Conservation (phyloP, 1,284 basidiomycete species). For the Termitomyces sp. region DNA sequence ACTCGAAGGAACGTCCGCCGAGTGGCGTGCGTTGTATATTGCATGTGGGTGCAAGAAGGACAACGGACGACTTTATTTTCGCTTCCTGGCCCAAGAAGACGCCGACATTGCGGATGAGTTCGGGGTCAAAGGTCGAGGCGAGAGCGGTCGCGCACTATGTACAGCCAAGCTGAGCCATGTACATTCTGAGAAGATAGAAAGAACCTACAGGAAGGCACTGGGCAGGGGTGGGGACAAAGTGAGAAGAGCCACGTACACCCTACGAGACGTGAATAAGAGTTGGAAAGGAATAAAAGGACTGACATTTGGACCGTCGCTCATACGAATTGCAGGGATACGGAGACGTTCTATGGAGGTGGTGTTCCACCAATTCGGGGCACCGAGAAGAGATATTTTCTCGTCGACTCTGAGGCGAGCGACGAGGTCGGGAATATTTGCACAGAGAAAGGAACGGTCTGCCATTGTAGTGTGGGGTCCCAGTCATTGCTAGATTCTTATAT, state of each 20-base stretch:
- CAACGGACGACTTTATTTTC: constrained; percentile 57
- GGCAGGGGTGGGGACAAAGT: constrained; percentile 56
- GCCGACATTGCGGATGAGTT: constrained; percentile 50
- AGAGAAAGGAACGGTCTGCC: constrained; percentile 41
- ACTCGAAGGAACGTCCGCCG: constrained; percentile 64
- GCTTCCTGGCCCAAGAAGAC: constrained; percentile 56
- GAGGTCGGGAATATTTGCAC: constrained; percentile 47
- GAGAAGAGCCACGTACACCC: constrained; percentile 65
- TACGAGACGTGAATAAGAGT: constrained; percentile 21
- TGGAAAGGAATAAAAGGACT: constrained; percentile 2
- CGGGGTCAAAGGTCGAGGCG: constrained; percentile 58
- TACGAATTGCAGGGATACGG: constrained; percentile 56
- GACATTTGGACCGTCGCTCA: constrained; percentile 66
- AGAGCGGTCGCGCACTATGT: constrained; percentile 64
- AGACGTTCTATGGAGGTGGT: constrained; percentile 52
- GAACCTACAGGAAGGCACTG: constrained; percentile 54
- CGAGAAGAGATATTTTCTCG: constrained; percentile 60
- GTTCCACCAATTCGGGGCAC: constrained; percentile 71
- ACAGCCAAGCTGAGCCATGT: neutral
- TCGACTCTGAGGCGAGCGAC: constrained; percentile 49
- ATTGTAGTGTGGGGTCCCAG: constrained; percentile 16
- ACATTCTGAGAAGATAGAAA: neutral
- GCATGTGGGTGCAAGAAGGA: constrained; percentile 64
- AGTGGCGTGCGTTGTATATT: constrained; percentile 65
- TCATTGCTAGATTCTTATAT: constrained; percentile 5